Evolutionary conservation across 2,329 filamentous ascomycete genomes (phyloP), one percentile per base, ranked within the genome.

Genomic region (Niveomyces coronatus): DNA sequence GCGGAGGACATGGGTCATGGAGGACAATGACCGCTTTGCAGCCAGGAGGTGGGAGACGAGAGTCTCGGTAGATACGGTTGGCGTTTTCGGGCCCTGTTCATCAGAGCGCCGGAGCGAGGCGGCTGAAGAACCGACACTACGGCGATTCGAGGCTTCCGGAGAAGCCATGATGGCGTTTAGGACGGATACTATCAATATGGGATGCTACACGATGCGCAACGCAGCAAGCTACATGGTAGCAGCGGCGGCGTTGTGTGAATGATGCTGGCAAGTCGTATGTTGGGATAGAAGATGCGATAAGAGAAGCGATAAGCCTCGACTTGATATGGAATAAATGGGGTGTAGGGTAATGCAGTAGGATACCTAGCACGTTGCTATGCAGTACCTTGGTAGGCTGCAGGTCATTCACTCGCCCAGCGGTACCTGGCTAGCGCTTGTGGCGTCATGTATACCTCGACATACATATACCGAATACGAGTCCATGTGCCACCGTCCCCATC

Each of bases 11-110:
- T 84, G 79, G 29, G 71, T 76, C 56, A 93, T 87, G 9, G 86
- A 86, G 13, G 83, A 84, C 4, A 96, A 72, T 1, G 88, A 88
- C 31, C 85, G 78, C 57, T 95, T 95, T 8, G 89, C 84, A 20
- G 82, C 80, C 28, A 95, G 76, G 24, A 95, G 80, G 61, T 94
- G 79, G 37, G 78, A 74, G 40, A 95, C 84, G 30, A 96, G 76
- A 17, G 76, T 78, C 49, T 94, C 85, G 52, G 94, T 74, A 23
- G 60, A 49, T 35, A 61, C 53, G 31, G 45, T 46, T 4, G 43
- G 39, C 30, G 29, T 35, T 33, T 18, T 35, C 6, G 35, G 45
- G 40, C 18, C 29, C 9, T 35, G 18, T 35, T 43, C 36, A 37
- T 23, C 24, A 23, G 41, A 38, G 51, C 46, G 41, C 50, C 48